These are phyloP conservation scores for Aureobasidium sp. DNA, from an alignment of 2,329 filamentous ascomycete species.

Conservation along the genomic window DNA sequence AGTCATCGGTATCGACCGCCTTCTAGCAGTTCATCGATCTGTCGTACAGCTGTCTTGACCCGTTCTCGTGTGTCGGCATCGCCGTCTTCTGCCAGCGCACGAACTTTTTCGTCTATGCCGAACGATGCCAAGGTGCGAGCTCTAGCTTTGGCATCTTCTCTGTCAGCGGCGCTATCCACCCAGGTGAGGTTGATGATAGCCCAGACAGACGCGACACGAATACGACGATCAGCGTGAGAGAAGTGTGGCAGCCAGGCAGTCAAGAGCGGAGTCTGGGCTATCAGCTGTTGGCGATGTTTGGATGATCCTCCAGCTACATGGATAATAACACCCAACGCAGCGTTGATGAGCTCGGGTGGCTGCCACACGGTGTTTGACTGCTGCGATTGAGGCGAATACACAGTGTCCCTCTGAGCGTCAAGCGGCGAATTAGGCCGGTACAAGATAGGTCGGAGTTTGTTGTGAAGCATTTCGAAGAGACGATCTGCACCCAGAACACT, in stretches of 20 bases:
- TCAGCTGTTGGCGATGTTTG: slow-evolving; percentile 66
- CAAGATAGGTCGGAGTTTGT: slow-evolving; percentile 61
- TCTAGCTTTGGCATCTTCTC: slow-evolving; percentile 55
- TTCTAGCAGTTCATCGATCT: slow-evolving; percentile 44
- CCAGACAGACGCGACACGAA: slow-evolving; percentile 74
- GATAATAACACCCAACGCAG: slow-evolving; percentile 73
- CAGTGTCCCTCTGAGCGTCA: neutral
- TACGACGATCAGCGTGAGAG: slow-evolving; percentile 59
- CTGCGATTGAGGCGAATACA: slow-evolving; percentile 30
- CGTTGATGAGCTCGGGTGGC: slow-evolving; percentile 58
- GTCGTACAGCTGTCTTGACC: slow-evolving; percentile 68
- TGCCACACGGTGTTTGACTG: slow-evolving; percentile 30
- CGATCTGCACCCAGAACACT: slow-evolving; percentile 64
- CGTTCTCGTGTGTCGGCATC: slow-evolving; percentile 78
- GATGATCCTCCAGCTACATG: slow-evolving; percentile 80
- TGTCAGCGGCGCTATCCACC: slow-evolving; percentile 65
- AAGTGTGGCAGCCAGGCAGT: slow-evolving; percentile 65
- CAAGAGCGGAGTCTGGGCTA: slow-evolving; percentile 68
- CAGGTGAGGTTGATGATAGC: slow-evolving; percentile 79
- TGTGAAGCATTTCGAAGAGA: slow-evolving; percentile 70
- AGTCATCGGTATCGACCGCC: slow-evolving; percentile 12
- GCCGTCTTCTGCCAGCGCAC: slow-evolving; percentile 41
- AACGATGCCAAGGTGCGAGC: slow-evolving; percentile 59
- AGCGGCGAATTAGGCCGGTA: neutral
- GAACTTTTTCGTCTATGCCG: slow-evolving; percentile 33